Percentiles rank a stretch among this genome's conserved stretches.
Evolutionary conservation across 495 filamentous ascomycete genomes (phyloP).

Genomic region (Jackrogersella multiformis): DNA sequence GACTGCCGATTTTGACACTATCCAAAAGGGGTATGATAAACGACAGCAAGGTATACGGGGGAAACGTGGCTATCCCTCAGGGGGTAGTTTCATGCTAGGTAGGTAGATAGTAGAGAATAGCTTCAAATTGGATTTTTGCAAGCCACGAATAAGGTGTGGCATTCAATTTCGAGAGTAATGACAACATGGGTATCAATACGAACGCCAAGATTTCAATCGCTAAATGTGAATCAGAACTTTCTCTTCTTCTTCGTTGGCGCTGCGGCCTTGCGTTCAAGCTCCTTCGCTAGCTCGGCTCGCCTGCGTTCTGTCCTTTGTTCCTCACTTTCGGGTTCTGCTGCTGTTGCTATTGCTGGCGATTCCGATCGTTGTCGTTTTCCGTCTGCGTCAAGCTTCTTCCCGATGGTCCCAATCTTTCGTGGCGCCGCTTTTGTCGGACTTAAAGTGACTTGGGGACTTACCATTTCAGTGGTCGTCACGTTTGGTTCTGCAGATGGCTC

Average conservation of each 20-base stretch:
- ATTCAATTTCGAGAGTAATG: conserved; percentile 11
- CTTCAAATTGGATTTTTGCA: background rate
- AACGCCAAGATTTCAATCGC: background rate
- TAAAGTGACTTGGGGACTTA: conserved; percentile 25
- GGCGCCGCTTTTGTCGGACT: conserved; percentile 37
- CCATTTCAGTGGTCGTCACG: conserved; percentile 27
- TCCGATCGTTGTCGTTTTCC: conserved; percentile 33
- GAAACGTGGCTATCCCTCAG: background rate
- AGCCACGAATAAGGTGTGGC: background rate
- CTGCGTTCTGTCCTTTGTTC: conserved; percentile 69
- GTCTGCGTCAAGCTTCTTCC: conserved; percentile 37
- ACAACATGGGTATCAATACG: conserved; percentile 30
- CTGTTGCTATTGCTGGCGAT: conserved; percentile 9
- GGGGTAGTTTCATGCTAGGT: background rate
- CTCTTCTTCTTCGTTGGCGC: conserved; percentile 74
- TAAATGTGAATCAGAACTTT: conserved; percentile 57
- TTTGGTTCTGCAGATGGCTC: conserved; percentile 40
- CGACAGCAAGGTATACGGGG: background rate
- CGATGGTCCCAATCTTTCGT: conserved; percentile 50
- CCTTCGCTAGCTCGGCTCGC: conserved; percentile 68
- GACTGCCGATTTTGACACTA: background rate
- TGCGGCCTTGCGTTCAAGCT: conserved; percentile 71
- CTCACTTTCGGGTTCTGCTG: conserved; percentile 38
- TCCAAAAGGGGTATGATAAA: background rate
- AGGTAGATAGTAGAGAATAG: background rate